These are phyloP conservation scores for Paramecium pentaurelia DNA, from an alignment of 73 alveolate genomes.

Conservation along the genomic window DNA sequence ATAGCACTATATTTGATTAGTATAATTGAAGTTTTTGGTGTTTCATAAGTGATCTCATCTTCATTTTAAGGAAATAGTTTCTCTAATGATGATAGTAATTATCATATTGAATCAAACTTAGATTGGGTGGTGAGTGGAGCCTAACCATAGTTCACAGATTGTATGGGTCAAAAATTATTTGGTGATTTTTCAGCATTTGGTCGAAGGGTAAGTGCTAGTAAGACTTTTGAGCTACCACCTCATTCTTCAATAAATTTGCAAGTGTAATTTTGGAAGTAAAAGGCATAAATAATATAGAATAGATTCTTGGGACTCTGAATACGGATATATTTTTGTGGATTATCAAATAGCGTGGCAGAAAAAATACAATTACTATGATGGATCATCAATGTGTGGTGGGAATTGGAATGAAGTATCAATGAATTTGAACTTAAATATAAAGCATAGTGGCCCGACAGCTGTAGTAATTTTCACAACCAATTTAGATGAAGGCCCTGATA, in stretches of 20 bases:
- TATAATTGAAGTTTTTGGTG: background rate
- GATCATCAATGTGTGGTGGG: too few relatives aligned
- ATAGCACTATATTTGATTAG: background rate
- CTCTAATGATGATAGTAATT: background rate
- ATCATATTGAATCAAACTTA: background rate
- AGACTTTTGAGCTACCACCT: background rate
- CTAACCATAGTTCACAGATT: background rate
- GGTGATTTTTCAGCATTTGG: background rate
- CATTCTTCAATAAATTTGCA: background rate
- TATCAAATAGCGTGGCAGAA: background rate
- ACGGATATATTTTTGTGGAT: too few relatives aligned
- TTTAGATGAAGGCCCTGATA: background rate
- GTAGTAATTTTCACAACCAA: background rate
- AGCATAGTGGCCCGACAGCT: background rate
- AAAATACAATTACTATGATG: too few relatives aligned
- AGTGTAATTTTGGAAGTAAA: background rate
- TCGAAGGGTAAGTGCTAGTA: background rate
- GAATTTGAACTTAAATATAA: background rate
- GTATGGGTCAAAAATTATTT: background rate
- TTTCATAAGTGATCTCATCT: background rate
- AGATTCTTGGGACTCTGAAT: background rate
- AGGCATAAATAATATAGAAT: background rate
- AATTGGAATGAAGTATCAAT: too few relatives aligned
- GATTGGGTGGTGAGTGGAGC: background rate
- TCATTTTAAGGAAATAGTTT: background rate